Evolutionary conservation across 352 stramenopile genomes (phyloP).

Genomic region (Peronosclerospora sorghi): DNA sequence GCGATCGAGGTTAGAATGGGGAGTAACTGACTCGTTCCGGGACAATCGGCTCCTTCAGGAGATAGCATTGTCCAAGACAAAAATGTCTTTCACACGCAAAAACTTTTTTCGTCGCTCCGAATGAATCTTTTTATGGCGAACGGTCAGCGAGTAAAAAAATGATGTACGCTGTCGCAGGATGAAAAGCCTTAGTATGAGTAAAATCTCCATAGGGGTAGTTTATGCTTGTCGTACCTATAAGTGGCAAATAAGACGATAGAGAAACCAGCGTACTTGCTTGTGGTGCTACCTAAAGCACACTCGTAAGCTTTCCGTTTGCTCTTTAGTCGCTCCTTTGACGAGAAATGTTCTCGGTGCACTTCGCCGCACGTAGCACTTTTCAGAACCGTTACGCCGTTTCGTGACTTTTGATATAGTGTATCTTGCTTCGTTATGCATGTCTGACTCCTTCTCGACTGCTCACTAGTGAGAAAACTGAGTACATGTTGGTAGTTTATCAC

Average conservation of each 20-base stretch:
- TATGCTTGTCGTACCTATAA: conserved; percentile 13
- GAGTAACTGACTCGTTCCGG: conserved; percentile 32
- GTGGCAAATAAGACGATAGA: conserved; percentile 5
- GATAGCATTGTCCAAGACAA: conserved; percentile 7
- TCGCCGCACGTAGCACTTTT: conserved; percentile 8
- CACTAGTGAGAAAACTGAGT: too few species aligned
- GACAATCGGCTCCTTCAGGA: conserved; percentile 23
- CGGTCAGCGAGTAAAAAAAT: not conserved
- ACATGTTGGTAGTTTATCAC: too few species aligned
- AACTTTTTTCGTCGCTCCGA: not conserved
- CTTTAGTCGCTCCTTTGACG: conserved; percentile 16
- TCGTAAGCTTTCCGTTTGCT: conserved; percentile 2
- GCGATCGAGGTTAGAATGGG: conserved; percentile 50
- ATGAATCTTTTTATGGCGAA: too few species aligned
- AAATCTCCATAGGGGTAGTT: too few species aligned
- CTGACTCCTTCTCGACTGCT: not conserved
- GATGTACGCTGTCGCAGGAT: conserved; percentile 14
- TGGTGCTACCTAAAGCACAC: too few species aligned
- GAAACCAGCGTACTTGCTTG: not conserved
- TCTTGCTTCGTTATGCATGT: conserved; percentile 5
- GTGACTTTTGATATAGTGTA: conserved; percentile 10
- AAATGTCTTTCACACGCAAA: not conserved
- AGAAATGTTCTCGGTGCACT: not conserved
- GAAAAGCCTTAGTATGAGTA: not conserved
- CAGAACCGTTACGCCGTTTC: conserved; percentile 16